Conservation (phyloP, 2,329 filamentous ascomycete species). For the Fusarium citri region DNA sequence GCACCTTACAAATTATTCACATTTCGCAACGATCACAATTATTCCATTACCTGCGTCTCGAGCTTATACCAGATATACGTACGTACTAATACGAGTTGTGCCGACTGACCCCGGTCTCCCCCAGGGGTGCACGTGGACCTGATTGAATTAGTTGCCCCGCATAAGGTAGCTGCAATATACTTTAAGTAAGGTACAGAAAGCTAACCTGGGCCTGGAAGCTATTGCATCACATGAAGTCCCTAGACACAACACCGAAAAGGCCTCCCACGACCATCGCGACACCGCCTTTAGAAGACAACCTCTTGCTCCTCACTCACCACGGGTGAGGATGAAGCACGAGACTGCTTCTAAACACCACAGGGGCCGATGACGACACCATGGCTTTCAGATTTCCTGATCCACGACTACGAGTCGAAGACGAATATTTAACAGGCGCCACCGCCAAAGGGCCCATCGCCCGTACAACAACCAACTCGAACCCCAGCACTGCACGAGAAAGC, state of each 20-base stretch:
- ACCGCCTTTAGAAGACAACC: constrained; percentile 20
- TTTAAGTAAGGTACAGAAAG: constrained; percentile 36
- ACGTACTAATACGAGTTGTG: constrained; percentile 5
- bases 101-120: constrained; percentile 27
- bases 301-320: constrained; percentile 33
- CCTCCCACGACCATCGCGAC: constrained; percentile 22
- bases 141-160: constrained; percentile 47
- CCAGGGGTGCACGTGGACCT: constrained; percentile 37
- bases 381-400: constrained; percentile 53
- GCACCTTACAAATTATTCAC: neutral
- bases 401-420: constrained; percentile 47
- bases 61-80: neutral
- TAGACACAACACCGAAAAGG: constrained; percentile 27
- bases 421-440: constrained; percentile 32
- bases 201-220: constrained; percentile 35
- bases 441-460: constrained; percentile 39
- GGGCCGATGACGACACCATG: constrained; percentile 52
- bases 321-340: constrained; percentile 44
- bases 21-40: neutral
- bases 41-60: neutral
- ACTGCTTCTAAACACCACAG: constrained; percentile 33
- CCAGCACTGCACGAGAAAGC: constrained; percentile 34
- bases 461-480: constrained; percentile 27
- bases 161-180: constrained; percentile 36
- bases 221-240: constrained; percentile 48